These are phyloP conservation scores for Excoecaria agallocha DNA, from an alignment of 345 rosid genomes.

Conservation along the genomic window DNA sequence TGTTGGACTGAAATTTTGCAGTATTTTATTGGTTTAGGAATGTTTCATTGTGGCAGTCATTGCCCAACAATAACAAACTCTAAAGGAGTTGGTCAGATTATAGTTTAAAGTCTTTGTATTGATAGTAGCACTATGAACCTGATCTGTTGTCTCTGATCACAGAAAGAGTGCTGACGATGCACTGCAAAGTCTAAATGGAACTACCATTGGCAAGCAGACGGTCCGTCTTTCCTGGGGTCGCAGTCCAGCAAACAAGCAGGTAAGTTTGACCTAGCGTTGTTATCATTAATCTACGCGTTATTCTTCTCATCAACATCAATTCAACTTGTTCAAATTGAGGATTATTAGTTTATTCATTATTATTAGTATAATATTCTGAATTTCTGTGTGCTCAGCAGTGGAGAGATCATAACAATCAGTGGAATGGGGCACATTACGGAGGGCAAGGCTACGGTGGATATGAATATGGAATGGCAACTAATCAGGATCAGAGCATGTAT, in stretches of 20 bases:
- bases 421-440: constrained; percentile 72
- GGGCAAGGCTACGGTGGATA: constrained; percentile 57
- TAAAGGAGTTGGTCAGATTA: background rate
- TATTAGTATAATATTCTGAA: too few species aligned
- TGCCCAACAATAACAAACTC: background rate
- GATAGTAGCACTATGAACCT: constrained; percentile 5
- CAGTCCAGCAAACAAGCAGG: constrained; percentile 80
- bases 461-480: constrained; percentile 45
- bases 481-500: constrained; percentile 51
- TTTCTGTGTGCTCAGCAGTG: constrained; percentile 44
- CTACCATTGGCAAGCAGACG: constrained; percentile 80
- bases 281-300: background rate
- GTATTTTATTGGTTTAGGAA: background rate
- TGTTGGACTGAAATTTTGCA: background rate
- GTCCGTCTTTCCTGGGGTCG: constrained; percentile 99
- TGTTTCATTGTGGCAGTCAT: background rate
- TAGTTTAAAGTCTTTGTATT: background rate
- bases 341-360: background rate
- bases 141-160: constrained; percentile 20
- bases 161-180: constrained; percentile 93
- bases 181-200: constrained; percentile 65
- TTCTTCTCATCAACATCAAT: background rate
- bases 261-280: constrained; percentile 20
- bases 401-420: constrained; percentile 64
- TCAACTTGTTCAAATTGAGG: background rate